These are phyloP conservation scores for Aspergillus unguis DNA, from an alignment of 2,329 filamentous ascomycete genomes.

Conservation along the genomic window DNA sequence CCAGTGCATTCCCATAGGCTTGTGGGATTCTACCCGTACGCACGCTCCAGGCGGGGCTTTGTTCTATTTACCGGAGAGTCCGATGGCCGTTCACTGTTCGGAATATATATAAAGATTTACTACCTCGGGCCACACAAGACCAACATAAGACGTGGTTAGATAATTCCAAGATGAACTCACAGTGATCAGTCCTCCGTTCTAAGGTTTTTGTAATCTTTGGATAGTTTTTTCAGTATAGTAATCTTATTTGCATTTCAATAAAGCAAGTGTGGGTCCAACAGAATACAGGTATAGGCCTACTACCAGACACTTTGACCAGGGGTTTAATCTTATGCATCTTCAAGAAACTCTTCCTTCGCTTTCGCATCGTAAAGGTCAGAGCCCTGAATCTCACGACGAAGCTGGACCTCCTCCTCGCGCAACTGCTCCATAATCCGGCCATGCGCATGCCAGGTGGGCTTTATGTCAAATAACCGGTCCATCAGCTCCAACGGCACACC, in stretches of 20 bases:
- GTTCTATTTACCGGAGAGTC: background rate
- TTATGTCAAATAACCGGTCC: slow-evolving; percentile 6
- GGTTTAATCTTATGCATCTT: background rate
- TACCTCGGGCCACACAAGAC: background rate
- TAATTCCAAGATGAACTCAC: too few relatives aligned
- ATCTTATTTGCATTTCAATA: background rate
- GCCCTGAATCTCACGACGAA: background rate
- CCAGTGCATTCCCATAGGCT: background rate
- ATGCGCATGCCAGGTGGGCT: too few relatives aligned
- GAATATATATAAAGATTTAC: background rate
- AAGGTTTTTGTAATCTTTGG: background rate
- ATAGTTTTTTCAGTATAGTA: background rate
- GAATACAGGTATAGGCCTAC: too few relatives aligned
- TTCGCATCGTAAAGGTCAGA: background rate
- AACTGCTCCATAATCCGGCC: too few relatives aligned
- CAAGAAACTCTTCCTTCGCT: background rate
- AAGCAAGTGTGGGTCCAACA: background rate
- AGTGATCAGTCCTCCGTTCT: too few relatives aligned
- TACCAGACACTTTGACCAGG: background rate
- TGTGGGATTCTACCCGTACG: background rate
- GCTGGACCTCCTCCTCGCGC: too few relatives aligned
- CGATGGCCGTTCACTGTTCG: background rate
- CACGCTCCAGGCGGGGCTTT: background rate
- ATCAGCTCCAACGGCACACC: background rate
- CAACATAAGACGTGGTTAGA: too few relatives aligned